These are phyloP conservation scores for Fusarium nodosum DNA, from an alignment of 2,329 filamentous ascomycete species.

Conservation along the genomic window DNA sequence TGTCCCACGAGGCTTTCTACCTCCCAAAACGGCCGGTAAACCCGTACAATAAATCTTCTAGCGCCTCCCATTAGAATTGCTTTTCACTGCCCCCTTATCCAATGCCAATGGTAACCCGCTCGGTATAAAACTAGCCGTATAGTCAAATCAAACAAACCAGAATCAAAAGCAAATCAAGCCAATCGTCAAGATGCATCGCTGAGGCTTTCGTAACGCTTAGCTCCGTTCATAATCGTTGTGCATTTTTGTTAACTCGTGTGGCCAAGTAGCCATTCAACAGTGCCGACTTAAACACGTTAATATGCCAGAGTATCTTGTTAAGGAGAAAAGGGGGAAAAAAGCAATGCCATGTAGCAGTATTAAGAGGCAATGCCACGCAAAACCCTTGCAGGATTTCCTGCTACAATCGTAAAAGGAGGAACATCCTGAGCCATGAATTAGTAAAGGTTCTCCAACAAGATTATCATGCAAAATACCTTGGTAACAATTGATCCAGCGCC, in stretches of 20 bases:
- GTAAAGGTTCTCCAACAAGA: background rate
- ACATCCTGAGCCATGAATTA: slow-evolving; percentile 64
- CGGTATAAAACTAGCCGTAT: slow-evolving; percentile 3
- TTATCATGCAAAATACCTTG: slow-evolving; percentile 64
- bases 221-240: slow-evolving; percentile 28
- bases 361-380: slow-evolving; percentile 57
- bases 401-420: slow-evolving; percentile 75
- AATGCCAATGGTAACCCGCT: slow-evolving; percentile 28
- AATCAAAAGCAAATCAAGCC: background rate
- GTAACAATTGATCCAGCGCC: slow-evolving; percentile 89
- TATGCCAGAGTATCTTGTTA: slow-evolving; percentile 54
- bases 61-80: slow-evolving; percentile 33
- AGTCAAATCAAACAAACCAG: background rate
- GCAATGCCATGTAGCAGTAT: slow-evolving; percentile 34
- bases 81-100: slow-evolving; percentile 35
- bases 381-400: slow-evolving; percentile 76
- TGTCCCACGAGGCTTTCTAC: slow-evolving; percentile 33
- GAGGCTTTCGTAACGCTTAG: slow-evolving; percentile 41
- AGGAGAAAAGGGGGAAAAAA: slow-evolving; percentile 34
- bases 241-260: slow-evolving; percentile 10
- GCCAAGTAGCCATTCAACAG: slow-evolving; percentile 7
- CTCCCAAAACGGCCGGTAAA: slow-evolving; percentile 20
- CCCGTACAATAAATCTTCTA: slow-evolving; percentile 25
- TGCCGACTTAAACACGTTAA: slow-evolving; percentile 44
- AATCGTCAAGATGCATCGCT: slow-evolving; percentile 36